Evolutionary conservation across 73 alveolate species (phyloP), one percentile per base, ranked within the genome.

Genomic region (Paramecium pentaurelia): DNA sequence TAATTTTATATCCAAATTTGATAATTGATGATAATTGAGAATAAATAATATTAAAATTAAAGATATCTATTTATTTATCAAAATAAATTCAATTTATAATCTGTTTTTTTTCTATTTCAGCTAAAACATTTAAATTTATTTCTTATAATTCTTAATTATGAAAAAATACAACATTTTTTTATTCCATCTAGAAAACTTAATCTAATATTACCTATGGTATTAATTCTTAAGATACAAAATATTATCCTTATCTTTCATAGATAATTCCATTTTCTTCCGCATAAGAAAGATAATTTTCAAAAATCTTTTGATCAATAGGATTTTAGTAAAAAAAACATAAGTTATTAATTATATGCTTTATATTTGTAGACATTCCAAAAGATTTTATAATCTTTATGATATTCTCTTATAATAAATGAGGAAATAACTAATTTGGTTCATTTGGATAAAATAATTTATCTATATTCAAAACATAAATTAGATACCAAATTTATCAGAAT

Each of bases 211-310:
- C 54, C 2, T 1, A 18, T 71, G 86, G 59, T n/a, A 73, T 25
- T 30, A 37, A 38, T 16, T 73, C 86, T 14, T 34, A 36, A n/a
- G 87, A 37, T n/a, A 73, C 64, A 73, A 20, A 22, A 10, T 73
- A 73, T 37, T 37, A 16, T 16, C 64, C 64, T 5, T 32, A 25
- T 73, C 87, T 73, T 18, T 73, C 87, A 20, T 37, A 73, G 3
- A 73, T 32, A 73, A 44, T 73, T 73, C 87, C 87, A 3, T 73
- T 36, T 22, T 73, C 87, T 38, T 73, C 87, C 0, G 87, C 60
- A 9, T 10, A 37, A 12, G 58, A 68, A 36, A 73, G 40, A 18
- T 36, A 73, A 16, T 40, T 36, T 12, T 37, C 1, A 3, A 73
- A 28, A 12, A 37, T 10, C 9, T 16, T 2, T 73, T 73, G n/a